Base-by-base conservation (phyloP, 495 filamentous ascomycete species). In the Podospora pseudocomata region DNA sequence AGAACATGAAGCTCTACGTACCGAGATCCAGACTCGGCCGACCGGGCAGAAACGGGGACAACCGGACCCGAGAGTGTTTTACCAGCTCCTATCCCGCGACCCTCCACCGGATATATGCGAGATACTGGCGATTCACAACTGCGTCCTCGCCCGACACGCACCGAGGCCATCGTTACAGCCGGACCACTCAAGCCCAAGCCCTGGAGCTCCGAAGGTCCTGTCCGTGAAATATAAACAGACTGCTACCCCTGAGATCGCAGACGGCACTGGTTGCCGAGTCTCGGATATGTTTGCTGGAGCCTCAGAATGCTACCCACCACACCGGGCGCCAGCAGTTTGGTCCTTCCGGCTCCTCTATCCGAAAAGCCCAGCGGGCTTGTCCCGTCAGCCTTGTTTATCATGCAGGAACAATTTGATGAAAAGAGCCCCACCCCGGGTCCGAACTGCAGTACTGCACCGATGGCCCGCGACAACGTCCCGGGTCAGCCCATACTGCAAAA, bases 331-430 rank as follows among this genome's bases (percentile, higher is more conserved):
- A 44, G 56, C 54, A 55, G 58, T 19, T 32, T 60, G 55, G 66
- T 63, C 64, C 64, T 49, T 44, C 9, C 49, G 58, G 34, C 53
- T 64, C 32, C 39, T 44, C 60, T 56, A 30, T 60, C 58, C 64
- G 44, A 39, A 18, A 59, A 53, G 53, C 54, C 7, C 34, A 27
- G 20, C 23, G 27, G 39, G 7, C 57, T 59, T 53, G 23, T 28
- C 16, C 32, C 30, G 5, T 44, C n/a, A 49, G 28, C 32, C 19
- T 65, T 34, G 32, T 70, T 62, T 66, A 70, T 18, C 27, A 65
- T 73, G 70, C 69, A 76, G 69, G 68, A 67, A 70, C 68, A 64
- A 26, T 64, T 71, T 71, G 63, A 72, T 68, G 70, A 70, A 72
- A 32, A 68, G 64, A 66, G 67, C 68, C 63, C 71, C 67, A 69